Conservation (phyloP, 345 rosid genomes). For the Durio zibethinus region DNA sequence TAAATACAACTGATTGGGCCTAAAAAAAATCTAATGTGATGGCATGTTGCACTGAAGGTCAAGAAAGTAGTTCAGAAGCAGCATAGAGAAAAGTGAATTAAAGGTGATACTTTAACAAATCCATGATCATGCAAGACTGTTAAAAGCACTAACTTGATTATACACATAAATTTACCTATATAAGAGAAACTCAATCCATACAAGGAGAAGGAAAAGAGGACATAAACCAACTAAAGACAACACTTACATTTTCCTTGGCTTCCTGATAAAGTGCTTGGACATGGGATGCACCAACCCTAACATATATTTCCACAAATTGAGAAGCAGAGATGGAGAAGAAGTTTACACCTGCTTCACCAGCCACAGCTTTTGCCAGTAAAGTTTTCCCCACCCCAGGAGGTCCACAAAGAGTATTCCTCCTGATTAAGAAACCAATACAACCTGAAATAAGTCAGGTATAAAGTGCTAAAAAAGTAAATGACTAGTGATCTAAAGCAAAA, state of each 20-base stretch:
- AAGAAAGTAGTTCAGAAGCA: neutral
- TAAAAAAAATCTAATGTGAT: slow-evolving; percentile 18
- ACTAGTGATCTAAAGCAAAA: neutral
- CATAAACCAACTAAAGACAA: slow-evolving; percentile 13
- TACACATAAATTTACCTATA: neutral
- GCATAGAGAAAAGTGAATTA: slow-evolving; percentile 5
- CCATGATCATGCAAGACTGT: neutral
- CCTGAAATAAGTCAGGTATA: slow-evolving; percentile 10
- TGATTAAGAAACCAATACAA: slow-evolving; percentile 31
- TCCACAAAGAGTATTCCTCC: slow-evolving; percentile 97
- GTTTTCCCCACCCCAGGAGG: slow-evolving; percentile 97
- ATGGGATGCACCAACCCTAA: slow-evolving; percentile 95
- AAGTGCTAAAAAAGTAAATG: neutral
- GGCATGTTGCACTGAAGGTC: neutral
- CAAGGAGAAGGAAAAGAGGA: neutral
- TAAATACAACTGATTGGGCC: slow-evolving; percentile 95
- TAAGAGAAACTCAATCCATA: slow-evolving; percentile 7
- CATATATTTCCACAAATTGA: slow-evolving; percentile 94
- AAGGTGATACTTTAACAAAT: neutral
- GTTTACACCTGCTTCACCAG: slow-evolving; percentile 96
- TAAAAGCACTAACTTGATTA: neutral
- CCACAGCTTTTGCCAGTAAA: slow-evolving; percentile 91
- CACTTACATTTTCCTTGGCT: slow-evolving; percentile 71
- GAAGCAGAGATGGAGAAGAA: slow-evolving; percentile 98
- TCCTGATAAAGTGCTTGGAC: slow-evolving; percentile 91